Evolutionary conservation across 106 monocot genomes (phyloP).

Genomic region (Agapanthus africanus): DNA sequence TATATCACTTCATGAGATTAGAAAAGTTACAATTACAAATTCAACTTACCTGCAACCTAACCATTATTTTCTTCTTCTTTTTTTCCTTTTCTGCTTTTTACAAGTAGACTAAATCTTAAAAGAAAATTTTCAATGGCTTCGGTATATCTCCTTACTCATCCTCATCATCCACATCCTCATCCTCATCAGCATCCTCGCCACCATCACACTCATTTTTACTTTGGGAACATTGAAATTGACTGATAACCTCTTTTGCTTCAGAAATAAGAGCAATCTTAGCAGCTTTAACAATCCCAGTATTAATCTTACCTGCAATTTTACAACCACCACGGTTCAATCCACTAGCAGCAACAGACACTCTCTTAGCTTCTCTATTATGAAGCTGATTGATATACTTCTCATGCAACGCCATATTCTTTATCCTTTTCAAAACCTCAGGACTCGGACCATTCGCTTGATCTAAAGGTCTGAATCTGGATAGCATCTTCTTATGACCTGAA

Average conservation of each 20-base stretch:
- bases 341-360: constrained; percentile 15
- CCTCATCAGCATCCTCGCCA: background rate
- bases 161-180: background rate
- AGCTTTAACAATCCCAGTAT: constrained; percentile 21
- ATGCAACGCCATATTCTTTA: constrained; percentile 58
- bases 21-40: too few relatives aligned
- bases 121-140: too few relatives aligned
- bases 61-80: too few relatives aligned
- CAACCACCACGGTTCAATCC: background rate
- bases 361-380: constrained; percentile 38
- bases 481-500: constrained; percentile 13
- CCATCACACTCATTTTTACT: constrained; percentile 4
- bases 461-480: constrained; percentile 26
- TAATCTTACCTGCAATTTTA: background rate
- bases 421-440: constrained; percentile 47
- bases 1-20: too few relatives aligned
- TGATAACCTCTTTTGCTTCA: constrained; percentile 45
- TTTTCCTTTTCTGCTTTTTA: too few relatives aligned
- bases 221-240: constrained; percentile 25
- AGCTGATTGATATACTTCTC: constrained; percentile 67
- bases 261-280: constrained; percentile 41
- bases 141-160: background rate
- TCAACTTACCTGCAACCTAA: too few relatives aligned
- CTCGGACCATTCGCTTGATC: constrained; percentile 17
- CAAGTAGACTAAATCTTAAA: too few relatives aligned